Evolutionary conservation across 352 stramenopile species (phyloP), one percentile per base, ranked within the genome.

Genomic region (Elongisporangium prolatum): DNA sequence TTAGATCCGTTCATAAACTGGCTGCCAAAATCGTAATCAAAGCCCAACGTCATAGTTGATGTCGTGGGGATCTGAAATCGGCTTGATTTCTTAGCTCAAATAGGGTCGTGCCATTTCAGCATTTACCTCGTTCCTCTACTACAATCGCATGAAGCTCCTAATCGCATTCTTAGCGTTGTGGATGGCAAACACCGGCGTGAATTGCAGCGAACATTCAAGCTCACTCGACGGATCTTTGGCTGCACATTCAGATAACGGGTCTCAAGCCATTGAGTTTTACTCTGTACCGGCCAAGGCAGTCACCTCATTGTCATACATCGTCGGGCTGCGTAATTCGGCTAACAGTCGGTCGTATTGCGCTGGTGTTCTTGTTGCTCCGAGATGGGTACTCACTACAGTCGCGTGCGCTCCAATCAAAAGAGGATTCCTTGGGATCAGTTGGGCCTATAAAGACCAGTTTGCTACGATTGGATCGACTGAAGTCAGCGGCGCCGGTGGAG

Each of bases 381-480:
- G 14, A 40, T 40, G 28, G 28, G 28, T 40, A 1, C 28, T 40
- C 28, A 40, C 28, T 40, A 40, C 28, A 13, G 14, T 40, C 1
- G 28, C 4, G 2, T 40, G 28, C 8, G 28, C 28, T 40, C 28
- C 28, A 9, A 14, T 9, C 9, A 40, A 13, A 8, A 40, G 5
- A 2, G 9, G 28, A 5, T 14, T 40, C 2, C 9, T 40, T 2
- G 28, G 28, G 14, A 40, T 13, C 28, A 9, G 24, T 34, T 34
- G 24, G 24, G 3, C 4, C 14, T 40, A 40, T 9, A 13, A 40
- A 14, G 1, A 2, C 9, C 28, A 40, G 14, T 38, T 60, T 25
- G 68, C 56, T 21, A 65, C 58, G 4, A 70, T 75, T 21, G 68
- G 56, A 17, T 68, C 61, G 3, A 70, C 68, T 18, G 47, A 62